Percentiles rank a stretch among this genome's conserved stretches.
Conservation (phyloP, 2,329 filamentous ascomycete genomes). For the Sarocladiaceae sp. region DNA sequence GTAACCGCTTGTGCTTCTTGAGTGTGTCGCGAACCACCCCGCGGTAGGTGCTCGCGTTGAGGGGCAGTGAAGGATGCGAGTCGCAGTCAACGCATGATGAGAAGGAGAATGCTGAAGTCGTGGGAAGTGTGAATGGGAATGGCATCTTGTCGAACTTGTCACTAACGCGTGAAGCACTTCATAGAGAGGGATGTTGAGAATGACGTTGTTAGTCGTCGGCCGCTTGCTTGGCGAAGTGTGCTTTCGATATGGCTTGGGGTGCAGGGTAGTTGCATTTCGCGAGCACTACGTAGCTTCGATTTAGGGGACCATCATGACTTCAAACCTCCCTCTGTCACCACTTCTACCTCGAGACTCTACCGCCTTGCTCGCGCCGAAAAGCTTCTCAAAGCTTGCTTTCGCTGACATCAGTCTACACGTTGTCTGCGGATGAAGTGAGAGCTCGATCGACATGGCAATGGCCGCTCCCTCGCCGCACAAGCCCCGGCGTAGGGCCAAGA, state of each 20-base stretch:
- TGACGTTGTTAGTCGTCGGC: not conserved
- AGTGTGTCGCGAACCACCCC: slow-evolving; percentile 77
- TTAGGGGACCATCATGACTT: not conserved
- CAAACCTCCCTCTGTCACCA: not conserved
- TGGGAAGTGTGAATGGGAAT: slow-evolving; percentile 82
- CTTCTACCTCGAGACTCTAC: not conserved
- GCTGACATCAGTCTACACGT: not conserved
- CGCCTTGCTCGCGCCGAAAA: not conserved
- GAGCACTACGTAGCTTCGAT: slow-evolving; percentile 1
- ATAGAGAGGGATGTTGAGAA: not conserved
- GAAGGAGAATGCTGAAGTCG: slow-evolving; percentile 83
- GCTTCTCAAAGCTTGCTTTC: not conserved
- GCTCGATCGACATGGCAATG: slow-evolving; percentile 36
- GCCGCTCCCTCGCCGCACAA: slow-evolving; percentile 53
- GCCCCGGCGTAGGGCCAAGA: slow-evolving; percentile 54
- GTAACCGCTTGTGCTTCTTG: slow-evolving; percentile 86
- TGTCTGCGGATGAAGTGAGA: slow-evolving; percentile 6
- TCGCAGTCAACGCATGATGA: slow-evolving; percentile 71
- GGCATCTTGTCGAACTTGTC: slow-evolving; percentile 60
- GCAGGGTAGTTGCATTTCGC: not conserved
- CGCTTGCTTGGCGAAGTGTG: not conserved
- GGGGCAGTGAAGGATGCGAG: slow-evolving; percentile 84
- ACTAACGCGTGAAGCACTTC: not conserved
- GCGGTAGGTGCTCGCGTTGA: slow-evolving; percentile 77
- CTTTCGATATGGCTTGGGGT: not conserved